A percentile compares a stretch with the other conserved stretches of the same genome.
Evolutionary conservation across 257 asterid genomes (phyloP).

Genomic region (Primulina huaijiensis): DNA sequence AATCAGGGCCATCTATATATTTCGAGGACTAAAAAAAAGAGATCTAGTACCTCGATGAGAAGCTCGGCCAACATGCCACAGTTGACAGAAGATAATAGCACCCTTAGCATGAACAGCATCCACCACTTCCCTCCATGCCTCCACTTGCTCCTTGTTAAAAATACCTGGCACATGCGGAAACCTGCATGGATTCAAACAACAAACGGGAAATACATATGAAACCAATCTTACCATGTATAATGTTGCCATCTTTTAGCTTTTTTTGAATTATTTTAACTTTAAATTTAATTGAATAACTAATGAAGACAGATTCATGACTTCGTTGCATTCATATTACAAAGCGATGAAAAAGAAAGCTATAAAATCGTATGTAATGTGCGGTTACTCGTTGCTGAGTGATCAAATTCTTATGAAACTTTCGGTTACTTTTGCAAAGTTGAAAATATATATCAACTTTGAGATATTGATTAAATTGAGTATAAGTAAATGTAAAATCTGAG

Average conservation of each 20-base stretch:
- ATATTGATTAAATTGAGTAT: too few relatives aligned
- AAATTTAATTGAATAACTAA: too few relatives aligned
- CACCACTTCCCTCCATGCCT: constrained; percentile 81
- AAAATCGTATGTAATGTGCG: too few relatives aligned
- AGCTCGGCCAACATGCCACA: constrained; percentile 98
- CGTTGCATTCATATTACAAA: too few relatives aligned
- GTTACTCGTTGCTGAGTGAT: too few relatives aligned
- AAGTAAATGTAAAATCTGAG: too few relatives aligned
- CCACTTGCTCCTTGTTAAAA: constrained; percentile 71
- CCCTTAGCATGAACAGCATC: constrained; percentile 79
- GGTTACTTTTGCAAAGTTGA: too few relatives aligned
- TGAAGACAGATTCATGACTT: too few relatives aligned
- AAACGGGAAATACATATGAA: background rate
- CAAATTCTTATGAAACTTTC: too few relatives aligned
- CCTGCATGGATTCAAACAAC: constrained; percentile 37
- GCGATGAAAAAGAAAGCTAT: too few relatives aligned
- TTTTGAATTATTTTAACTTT: too few relatives aligned
- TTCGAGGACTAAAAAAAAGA: background rate
- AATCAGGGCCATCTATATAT: constrained; percentile 12
- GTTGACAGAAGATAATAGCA: constrained; percentile 79
- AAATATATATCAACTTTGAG: too few relatives aligned
- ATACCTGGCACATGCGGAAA: constrained; percentile 97
- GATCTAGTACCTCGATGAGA: constrained; percentile 82
- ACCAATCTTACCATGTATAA: background rate
- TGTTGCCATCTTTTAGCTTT: background rate